phyloP scores from a whole-genome alignment of 169 alveolate species.

The Ichthyophthirius multifiliis region DNA sequence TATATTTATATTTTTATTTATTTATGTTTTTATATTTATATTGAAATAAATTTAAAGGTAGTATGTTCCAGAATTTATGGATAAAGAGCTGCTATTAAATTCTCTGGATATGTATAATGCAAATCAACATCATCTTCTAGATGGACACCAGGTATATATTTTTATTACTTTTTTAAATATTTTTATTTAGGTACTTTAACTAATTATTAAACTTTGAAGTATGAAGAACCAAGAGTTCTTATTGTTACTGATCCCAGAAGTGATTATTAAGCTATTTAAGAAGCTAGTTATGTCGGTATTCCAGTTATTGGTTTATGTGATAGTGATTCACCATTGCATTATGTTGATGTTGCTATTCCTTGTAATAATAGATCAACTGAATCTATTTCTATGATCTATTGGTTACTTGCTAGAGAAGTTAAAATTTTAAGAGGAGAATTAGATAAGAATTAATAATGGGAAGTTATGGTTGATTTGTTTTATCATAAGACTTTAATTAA shows the following conservation, averaged over 20 bases:
- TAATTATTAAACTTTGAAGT: conserved; percentile 96
- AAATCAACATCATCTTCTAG: conserved; percentile 94
- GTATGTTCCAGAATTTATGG: conserved; percentile 96
- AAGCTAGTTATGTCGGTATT: conserved; percentile 96
- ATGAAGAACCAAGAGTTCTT: conserved; percentile 97
- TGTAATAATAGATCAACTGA: conserved; percentile 95
- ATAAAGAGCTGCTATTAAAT: conserved; percentile 98
- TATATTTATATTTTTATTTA: no score
- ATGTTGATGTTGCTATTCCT: conserved; percentile 99
- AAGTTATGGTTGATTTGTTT: conserved; percentile 93
- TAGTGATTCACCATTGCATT: conserved; percentile 97
- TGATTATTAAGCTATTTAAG: conserved; percentile 96
- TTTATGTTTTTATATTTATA: no score
- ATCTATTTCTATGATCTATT: conserved; percentile 97
- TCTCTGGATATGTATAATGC: conserved; percentile 96
- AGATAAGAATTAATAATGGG: conserved; percentile 89
- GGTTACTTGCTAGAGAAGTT: conserved; percentile 98
- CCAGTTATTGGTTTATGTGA: conserved; percentile 99
- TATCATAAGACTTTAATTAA: conserved; percentile 80
- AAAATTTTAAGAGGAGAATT: conserved; percentile 92
- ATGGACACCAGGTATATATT: no score
- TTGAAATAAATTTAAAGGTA: no score
- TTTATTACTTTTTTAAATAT: no score
- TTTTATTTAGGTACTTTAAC: conserved; percentile 99
- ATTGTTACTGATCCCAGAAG: conserved; percentile 99